Percentiles rank a stretch among this genome's conserved stretches.
Evolutionary conservation across 1,139 yeast species (phyloP).

Genomic region (Magnusiomyces magnusii): DNA sequence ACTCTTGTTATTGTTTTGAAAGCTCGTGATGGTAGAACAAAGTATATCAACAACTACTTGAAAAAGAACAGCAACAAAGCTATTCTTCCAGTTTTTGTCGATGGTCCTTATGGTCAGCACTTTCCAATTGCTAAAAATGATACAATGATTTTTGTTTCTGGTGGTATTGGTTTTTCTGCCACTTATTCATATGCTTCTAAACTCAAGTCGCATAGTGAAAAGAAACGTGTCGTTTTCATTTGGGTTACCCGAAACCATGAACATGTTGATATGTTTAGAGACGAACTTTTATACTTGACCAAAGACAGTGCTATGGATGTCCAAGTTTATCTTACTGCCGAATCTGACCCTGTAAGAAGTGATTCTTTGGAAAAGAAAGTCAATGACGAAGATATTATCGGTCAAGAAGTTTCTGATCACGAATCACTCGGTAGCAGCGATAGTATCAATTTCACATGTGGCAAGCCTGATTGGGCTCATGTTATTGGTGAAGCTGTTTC

Average conservation of each 20-base stretch:
- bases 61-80: background rate
- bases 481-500: slow-evolving; percentile 36
- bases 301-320: slow-evolving; percentile 29
- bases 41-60: slow-evolving; percentile 21
- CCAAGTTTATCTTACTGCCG: slow-evolving; percentile 33
- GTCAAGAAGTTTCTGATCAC: background rate
- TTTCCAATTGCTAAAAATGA: slow-evolving; percentile 46
- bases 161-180: slow-evolving; percentile 66
- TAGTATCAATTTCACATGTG: background rate
- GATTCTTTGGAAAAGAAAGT: background rate
- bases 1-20: slow-evolving; percentile 30
- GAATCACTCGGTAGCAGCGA: background rate
- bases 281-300: slow-evolving; percentile 39
- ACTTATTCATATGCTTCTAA: slow-evolving; percentile 25
- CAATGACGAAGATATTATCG: background rate
- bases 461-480: slow-evolving; percentile 36
- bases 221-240: slow-evolving; percentile 36
- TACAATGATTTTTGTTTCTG: slow-evolving; percentile 45
- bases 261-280: slow-evolving; percentile 45
- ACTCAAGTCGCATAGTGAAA: slow-evolving; percentile 4
- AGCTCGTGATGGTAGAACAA: slow-evolving; percentile 32
- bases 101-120: slow-evolving; percentile 51
- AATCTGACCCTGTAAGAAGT: background rate
- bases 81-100: slow-evolving; percentile 37
- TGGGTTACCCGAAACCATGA: slow-evolving; percentile 47